Base-by-base conservation (phyloP, 1,284 basidiomycete species). In the Rhodotorula sp. region DNA sequence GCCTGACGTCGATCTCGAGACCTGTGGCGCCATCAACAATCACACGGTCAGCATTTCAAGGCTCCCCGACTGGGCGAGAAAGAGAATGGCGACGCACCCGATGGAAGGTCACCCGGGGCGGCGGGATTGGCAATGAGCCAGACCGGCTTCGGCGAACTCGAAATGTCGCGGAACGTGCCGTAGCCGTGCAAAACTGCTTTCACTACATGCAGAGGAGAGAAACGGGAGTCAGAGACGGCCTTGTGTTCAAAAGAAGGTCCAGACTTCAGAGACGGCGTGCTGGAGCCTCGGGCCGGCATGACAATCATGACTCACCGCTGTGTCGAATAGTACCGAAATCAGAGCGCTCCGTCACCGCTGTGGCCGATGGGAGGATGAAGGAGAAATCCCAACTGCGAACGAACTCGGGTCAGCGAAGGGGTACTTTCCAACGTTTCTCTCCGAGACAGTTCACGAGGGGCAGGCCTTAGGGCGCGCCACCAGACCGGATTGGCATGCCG, bases 281-380 rank as follows among this genome's bases (percentile, higher is more conserved):
- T n/a, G n/a, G n/a, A 6, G 8, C 37, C 37, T 1, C 37, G 37
- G 12, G 37, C 37, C 37, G 37, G 12, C 10, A 42, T 42, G 12
- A 42, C 1, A 14, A 37, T 10, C 8, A 12, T 10, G 10, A 62
- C 70, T 49, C 18, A 71, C 70, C 67, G 24, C 59, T 55, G 26
- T 73, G 62, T 20, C 71, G 54, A 18, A 73, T 61, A 5, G 57
- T 55, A 26, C 71, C 71, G 20, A 70, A 70, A 1, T 62, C 57
- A 2, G 60, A 67, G 1, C 71, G 66, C 30, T 73, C 68, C 5
- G 45, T 54, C 1, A 73, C 71, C 0, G 71, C 65, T 2, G 68
- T 68, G 8, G 68, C 60, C 14, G 63, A 63, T 24, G 71, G 71
- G 1, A 70, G 51, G 64, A 73, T 72, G 54, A 72, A 72, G 26